Conservation (phyloP, 306 rosid species). For the Urtica urens region DNA sequence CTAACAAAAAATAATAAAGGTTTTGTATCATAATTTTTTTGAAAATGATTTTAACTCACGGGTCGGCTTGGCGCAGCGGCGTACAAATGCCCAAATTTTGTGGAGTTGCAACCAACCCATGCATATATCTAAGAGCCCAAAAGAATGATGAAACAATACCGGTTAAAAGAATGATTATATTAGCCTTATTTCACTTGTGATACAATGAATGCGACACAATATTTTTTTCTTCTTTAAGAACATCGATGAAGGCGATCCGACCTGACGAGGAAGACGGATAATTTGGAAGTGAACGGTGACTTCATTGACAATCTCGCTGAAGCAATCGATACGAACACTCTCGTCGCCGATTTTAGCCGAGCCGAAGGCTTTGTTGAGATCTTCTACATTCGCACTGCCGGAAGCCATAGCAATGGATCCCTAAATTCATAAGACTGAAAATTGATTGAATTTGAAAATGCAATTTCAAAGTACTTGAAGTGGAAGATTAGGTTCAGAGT, state of each 20-base stretch:
- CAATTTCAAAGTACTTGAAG: no score
- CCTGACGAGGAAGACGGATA: constrained; percentile 70
- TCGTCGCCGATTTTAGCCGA: constrained; percentile 15
- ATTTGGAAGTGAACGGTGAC: constrained; percentile 65
- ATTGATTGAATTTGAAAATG: no score
- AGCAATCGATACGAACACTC: constrained; percentile 39
- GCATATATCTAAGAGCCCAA: constrained; percentile 53
- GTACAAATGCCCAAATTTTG: constrained; percentile 65
- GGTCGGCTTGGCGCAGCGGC: constrained; percentile 81
- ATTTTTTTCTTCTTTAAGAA: no score
- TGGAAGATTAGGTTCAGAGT: no score
- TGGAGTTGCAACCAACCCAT: constrained; percentile 79
- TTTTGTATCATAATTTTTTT: background rate
- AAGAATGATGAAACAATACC: no score
- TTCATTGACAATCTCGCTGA: constrained; percentile 57
- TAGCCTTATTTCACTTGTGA: no score
- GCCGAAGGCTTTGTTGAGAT: constrained; percentile 8
- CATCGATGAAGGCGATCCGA: no score
- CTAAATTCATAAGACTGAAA: no score
- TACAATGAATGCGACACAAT: no score
- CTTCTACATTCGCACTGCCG: constrained; percentile 9
- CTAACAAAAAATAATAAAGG: background rate
- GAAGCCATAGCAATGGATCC: background rate
- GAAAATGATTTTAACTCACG: constrained; percentile 21
- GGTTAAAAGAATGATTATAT: background rate